Evolutionary conservation across 2,329 filamentous ascomycete genomes (phyloP), one percentile per base, ranked within the genome.

Genomic region (Clarireedia hainanense): DNA sequence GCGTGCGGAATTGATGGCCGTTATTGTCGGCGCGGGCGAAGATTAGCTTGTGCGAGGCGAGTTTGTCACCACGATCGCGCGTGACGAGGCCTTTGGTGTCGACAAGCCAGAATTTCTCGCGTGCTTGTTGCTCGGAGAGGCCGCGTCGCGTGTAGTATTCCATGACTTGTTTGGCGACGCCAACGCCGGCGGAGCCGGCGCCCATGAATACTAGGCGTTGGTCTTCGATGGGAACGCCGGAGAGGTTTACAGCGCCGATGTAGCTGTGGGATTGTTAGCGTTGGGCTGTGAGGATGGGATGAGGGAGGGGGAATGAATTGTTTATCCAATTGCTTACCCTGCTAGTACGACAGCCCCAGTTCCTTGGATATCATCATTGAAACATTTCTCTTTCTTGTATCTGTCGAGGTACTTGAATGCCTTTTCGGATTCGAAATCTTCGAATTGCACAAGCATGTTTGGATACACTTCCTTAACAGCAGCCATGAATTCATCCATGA

Each of bases 331-430:
- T 15, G 55, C 78, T 70, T 73, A 83, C 78, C 92, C 92, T 61
- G 82, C 92, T 55, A 96, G 81, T 60, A 97, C 91, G 67, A 99
- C 94, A 61, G 92, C 91, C 65, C 94, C 94, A 65, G 94, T 97
- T 63, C 92, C 92, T 77, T 97, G 92, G 69, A 99, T 94, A 70
- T 99, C 92, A 69, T 97, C 94, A 73, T 97, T 97, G 83, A 99
- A 99, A 80, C 89, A 95, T 72, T 89, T 91, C 78, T 96, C 92
- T 70, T 91, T 79, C 65, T 89, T 87, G 75, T 97, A 97, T 58
- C 90, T 84, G 70, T 94, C 88, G 42, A 97, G 81, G 67, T 95
- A 92, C 60, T 88, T 87, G 81, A 97, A 99, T 47, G 94, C 92
- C 74, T 85, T 85, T 64, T 83, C 80, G 68, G 92, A 95, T 78